Percentiles rank a stretch among this genome's conserved stretches.
Evolutionary conservation across 345 rosid genomes (phyloP).

Genomic region (Eucalyptus marginata): DNA sequence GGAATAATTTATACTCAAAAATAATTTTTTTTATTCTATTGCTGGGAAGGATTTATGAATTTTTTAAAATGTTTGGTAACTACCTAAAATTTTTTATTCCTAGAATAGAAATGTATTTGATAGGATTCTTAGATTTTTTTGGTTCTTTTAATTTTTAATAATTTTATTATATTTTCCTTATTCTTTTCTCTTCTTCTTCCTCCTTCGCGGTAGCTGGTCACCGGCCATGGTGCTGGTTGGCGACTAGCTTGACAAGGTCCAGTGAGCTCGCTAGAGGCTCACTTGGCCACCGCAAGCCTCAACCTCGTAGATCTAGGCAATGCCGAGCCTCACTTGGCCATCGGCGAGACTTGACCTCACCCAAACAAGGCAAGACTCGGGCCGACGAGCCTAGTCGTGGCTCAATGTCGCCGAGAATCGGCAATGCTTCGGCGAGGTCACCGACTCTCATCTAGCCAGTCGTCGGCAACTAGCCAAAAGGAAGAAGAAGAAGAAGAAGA

Average conservation of each 20-base stretch:
- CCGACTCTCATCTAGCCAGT: rapidly evolving
- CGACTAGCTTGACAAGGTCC: rapidly evolving
- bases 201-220: rapidly evolving
- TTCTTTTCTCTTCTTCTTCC: no score
- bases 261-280: no score
- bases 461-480: rapidly evolving
- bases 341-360: rapidly evolving
- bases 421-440: no score
- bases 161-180: no score
- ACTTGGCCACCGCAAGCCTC: rapidly evolving
- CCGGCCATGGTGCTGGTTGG: rapidly evolving
- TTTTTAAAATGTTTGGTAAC: rapidly evolving
- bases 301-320: rapidly evolving
- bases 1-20: rapidly evolving
- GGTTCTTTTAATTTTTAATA: no score
- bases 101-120: rapidly evolving
- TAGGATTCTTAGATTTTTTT: rapidly evolving
- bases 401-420: rapidly evolving
- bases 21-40: no score
- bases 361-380: no score
- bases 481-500: no score
- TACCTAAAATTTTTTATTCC: rapidly evolving
- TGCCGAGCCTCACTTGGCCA: rapidly evolving
- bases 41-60: rapidly evolving
- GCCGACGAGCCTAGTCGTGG: no score